These are phyloP conservation scores for Westerdykella ornata DNA, from an alignment of 2,329 filamentous ascomycete genomes.

Conservation along the genomic window DNA sequence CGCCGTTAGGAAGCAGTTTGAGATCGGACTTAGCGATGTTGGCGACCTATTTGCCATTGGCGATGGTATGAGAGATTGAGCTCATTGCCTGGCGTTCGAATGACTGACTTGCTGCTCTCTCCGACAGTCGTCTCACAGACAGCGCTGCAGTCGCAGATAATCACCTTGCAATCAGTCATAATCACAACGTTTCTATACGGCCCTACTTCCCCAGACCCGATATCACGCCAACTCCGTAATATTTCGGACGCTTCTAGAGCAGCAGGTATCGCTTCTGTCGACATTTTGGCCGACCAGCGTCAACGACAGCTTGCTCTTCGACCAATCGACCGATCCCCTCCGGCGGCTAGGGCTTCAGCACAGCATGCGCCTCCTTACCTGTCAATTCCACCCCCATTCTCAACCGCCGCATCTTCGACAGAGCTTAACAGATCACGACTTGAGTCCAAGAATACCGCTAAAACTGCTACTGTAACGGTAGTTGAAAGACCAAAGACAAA, in stretches of 20 bases:
- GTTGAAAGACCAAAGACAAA: conserved; percentile 14
- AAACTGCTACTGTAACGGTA: conserved; percentile 12
- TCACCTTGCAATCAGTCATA: conserved; percentile 28
- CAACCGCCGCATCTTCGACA: conserved; percentile 15
- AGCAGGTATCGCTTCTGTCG: conserved; percentile 24
- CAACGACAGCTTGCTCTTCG: conserved; percentile 18
- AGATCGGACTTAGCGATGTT: conserved; percentile 24
- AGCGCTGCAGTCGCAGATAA: conserved; percentile 31
- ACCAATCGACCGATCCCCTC: conserved; percentile 12
- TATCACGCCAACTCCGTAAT: conserved; percentile 27
- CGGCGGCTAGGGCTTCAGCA: conserved; percentile 4
- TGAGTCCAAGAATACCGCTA: conserved; percentile 8
- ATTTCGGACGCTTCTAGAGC: conserved; percentile 26
- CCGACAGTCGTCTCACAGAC: conserved; percentile 26
- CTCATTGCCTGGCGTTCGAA: neutral
- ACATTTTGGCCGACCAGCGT: conserved; percentile 22
- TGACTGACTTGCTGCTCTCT: neutral
- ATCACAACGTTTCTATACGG: conserved; percentile 33
- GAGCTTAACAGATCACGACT: conserved; percentile 18
- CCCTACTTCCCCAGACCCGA: conserved; percentile 26
- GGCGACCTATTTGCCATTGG: conserved; percentile 28
- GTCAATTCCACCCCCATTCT: conserved; percentile 5
- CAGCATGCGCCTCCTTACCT: conserved; percentile 9
- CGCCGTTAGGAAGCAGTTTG: conserved; percentile 26
- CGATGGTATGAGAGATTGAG: conserved; percentile 21